A percentile compares a stretch with the other conserved stretches of the same genome.
Conservation (phyloP, 2,329 filamentous ascomycete genomes). For the Ophiostoma populinum region DNA sequence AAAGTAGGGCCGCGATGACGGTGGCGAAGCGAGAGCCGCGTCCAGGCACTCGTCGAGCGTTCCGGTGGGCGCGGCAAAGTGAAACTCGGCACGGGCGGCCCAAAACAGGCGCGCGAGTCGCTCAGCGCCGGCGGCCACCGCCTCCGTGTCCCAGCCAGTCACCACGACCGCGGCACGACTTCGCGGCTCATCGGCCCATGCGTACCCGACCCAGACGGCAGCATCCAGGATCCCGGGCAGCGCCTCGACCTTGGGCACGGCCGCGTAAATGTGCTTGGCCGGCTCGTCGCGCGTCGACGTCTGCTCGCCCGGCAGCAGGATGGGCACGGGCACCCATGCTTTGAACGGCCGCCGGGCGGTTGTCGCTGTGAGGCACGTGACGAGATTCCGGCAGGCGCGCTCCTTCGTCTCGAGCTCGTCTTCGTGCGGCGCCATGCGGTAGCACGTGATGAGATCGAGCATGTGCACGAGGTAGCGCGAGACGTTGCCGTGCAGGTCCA, state of each 20-base stretch:
- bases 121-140: slow-evolving; percentile 23
- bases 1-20: slow-evolving; percentile 26
- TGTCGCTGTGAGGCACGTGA: slow-evolving; percentile 19
- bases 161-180: slow-evolving; percentile 32
- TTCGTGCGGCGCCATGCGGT: slow-evolving; percentile 33
- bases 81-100: slow-evolving; percentile 27
- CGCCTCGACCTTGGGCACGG: slow-evolving; percentile 26
- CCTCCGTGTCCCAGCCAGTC: slow-evolving; percentile 29
- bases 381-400: slow-evolving; percentile 31
- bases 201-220: slow-evolving; percentile 37
- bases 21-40: slow-evolving; percentile 21
- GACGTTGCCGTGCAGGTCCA: slow-evolving; percentile 39
- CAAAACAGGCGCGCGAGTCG: slow-evolving; percentile 29
- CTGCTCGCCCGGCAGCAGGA: slow-evolving; percentile 35
- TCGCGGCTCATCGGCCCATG: slow-evolving; percentile 36
- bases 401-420: slow-evolving; percentile 32
- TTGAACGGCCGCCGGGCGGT: slow-evolving; percentile 24
- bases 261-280: slow-evolving; percentile 30
- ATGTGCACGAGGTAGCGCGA: slow-evolving; percentile 29
- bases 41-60: slow-evolving; percentile 29
- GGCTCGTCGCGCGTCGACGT: slow-evolving; percentile 36
- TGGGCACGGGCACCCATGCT: slow-evolving; percentile 33
- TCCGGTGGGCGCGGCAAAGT: slow-evolving; percentile 34
- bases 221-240: slow-evolving; percentile 28
- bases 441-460: slow-evolving; percentile 34